Base-by-base conservation (phyloP, 2,329 filamentous ascomycete species). In the Chaetomiaceae sp. region DNA sequence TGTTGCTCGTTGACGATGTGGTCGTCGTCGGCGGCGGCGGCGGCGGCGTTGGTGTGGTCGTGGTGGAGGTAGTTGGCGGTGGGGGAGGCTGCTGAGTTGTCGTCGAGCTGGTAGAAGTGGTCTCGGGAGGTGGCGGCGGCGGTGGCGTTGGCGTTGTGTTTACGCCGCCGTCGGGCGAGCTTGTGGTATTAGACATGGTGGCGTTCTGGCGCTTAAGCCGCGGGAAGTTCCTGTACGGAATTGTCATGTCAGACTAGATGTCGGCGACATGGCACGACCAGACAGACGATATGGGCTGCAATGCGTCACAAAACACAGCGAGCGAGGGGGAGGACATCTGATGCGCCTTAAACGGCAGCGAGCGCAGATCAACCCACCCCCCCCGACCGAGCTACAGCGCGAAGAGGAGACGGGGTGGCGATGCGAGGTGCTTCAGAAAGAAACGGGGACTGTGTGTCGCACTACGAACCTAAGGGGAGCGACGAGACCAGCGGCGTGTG, bases 181-280 rank as follows among this genome's bases (percentile, higher is more conserved):
- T 63, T 52, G 62, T 64, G 38, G 59, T 60, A 37, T 54, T 56
- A 44, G 63, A 64, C 66, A 68, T 68, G 52, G 52, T 53, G 58
- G 66, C 62, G 44, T 48, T 42, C 44, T 59, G 55, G 45, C 60
- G 62, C 53, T 53, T 59, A 34, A 65, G 53, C 54, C 60, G 51
- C 25, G 62, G 60, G 27, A 55, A 51, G 21, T 50, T 54, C 48
- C 64, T 68, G 47, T 53, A 54, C 23, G 51, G 44, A 37, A 52
- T 46, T 20, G 49, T 45, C 63, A 63, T 67, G 58, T 67, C 59
- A 67, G 64, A 56, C 37, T 50, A 38, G 30, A 40, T 9, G 16
- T 31, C 19, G 13, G 40, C 30, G 17, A 19, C 38, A 49, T n/a
- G 40, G 43, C 34, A 52, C 44, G 8, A 48, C 17, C 31, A n/a